Evolutionary conservation across 2,329 filamentous ascomycete genomes (phyloP).

Genomic region (Colletotrichum sp.): DNA sequence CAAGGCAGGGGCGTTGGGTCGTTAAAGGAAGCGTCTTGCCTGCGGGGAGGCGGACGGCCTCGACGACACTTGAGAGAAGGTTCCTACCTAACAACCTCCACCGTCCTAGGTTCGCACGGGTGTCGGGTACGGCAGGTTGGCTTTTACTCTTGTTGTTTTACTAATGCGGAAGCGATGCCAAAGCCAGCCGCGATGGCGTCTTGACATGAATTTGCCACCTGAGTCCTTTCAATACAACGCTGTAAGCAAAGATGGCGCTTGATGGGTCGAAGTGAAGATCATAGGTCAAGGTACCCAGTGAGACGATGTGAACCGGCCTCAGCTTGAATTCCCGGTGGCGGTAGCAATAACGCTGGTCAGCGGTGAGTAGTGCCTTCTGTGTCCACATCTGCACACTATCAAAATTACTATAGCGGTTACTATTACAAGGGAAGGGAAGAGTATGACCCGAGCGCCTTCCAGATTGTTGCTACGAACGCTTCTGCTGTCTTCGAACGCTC

Average conservation of each 20-base stretch:
- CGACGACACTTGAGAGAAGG: constrained; percentile 15
- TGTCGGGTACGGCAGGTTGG: constrained; percentile 4
- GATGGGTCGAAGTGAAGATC: background rate
- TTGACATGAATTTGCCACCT: background rate
- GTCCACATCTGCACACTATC: no score
- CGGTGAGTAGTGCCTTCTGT: background rate
- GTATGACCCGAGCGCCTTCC: background rate
- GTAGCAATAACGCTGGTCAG: background rate
- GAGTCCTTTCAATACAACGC: background rate
- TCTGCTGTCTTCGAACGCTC: no score
- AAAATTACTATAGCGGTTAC: no score
- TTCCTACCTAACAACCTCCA: constrained; percentile 3
- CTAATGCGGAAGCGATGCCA: constrained; percentile 6
- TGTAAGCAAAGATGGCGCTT: background rate
- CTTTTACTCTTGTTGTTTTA: constrained; percentile 8
- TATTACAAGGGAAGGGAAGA: background rate
- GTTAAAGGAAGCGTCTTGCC: background rate
- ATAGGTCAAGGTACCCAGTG: background rate
- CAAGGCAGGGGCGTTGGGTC: background rate
- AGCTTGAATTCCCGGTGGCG: background rate
- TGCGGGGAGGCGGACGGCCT: background rate
- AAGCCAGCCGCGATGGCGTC: background rate
- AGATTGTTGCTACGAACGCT: background rate
- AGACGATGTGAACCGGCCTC: background rate
- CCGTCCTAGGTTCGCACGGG: background rate